These are phyloP conservation scores for Daldinia caldariorum DNA, from an alignment of 495 filamentous ascomycete species.

Conservation along the genomic window DNA sequence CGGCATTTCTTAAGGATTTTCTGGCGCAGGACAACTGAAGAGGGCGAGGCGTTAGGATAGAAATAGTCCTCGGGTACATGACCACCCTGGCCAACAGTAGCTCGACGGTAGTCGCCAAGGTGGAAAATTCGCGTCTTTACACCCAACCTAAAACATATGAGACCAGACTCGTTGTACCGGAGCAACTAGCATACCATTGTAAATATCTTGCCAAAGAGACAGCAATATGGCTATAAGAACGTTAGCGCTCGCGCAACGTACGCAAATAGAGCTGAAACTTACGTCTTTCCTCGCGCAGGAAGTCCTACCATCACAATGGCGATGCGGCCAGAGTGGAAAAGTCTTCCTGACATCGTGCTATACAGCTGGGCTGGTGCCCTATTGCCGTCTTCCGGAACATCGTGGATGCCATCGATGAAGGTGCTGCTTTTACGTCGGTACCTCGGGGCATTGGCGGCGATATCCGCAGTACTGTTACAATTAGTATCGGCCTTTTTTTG, in stretches of 20 bases:
- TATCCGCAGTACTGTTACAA: slow-evolving; percentile 75
- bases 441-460: slow-evolving; percentile 84
- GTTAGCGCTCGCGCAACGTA: slow-evolving; percentile 38
- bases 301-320: slow-evolving; percentile 97
- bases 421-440: slow-evolving; percentile 89
- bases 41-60: slow-evolving; percentile 89
- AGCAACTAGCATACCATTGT: slow-evolving; percentile 72
- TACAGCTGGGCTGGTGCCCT: slow-evolving; percentile 97
- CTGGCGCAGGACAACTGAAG: slow-evolving; percentile 87
- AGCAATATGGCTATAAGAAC: slow-evolving; percentile 77
- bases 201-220: slow-evolving; percentile 95
- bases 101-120: slow-evolving; percentile 93
- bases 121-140: slow-evolving; percentile 99
- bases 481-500: slow-evolving; percentile 33
- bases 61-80: slow-evolving; percentile 98
- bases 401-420: slow-evolving; percentile 97
- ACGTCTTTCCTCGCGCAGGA: slow-evolving; percentile 97
- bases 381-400: slow-evolving; percentile 82
- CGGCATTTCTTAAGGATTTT: slow-evolving; percentile 98
- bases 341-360: slow-evolving; percentile 93
- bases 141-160: slow-evolving; percentile 72
- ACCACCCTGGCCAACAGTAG: slow-evolving; percentile 83
- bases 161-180: slow-evolving; percentile 7
- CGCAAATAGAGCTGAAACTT: slow-evolving; percentile 48
- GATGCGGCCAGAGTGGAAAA: slow-evolving; percentile 97